These are phyloP conservation scores for Fagopyrum homotropicum DNA, from an alignment of 148 eudicot species.

Conservation along the genomic window DNA sequence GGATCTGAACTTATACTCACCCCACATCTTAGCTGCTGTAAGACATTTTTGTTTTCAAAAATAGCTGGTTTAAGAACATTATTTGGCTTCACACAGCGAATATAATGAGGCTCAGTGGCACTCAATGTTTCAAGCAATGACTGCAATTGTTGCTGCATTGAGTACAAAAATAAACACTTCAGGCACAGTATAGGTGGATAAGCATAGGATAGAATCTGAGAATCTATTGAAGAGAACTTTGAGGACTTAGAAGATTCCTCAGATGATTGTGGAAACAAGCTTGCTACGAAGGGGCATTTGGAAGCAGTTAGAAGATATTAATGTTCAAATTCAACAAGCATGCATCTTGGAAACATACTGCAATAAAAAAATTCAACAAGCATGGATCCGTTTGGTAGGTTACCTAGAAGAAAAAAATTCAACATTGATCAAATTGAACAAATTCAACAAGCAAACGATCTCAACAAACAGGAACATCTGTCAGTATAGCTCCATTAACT, in stretches of 20 bases:
- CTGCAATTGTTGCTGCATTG: slow-evolving; percentile 88
- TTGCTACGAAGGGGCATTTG: slow-evolving; percentile 63
- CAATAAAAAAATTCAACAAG: no score
- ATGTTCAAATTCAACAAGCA: no score
- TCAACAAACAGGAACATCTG: neutral
- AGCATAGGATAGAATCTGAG: slow-evolving; percentile 21
- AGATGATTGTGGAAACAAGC: slow-evolving; percentile 60
- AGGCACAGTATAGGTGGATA: neutral
- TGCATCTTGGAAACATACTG: no score
- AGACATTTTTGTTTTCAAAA: slow-evolving; percentile 86
- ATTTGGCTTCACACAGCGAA: slow-evolving; percentile 98
- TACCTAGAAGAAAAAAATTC: slow-evolving; percentile 40
- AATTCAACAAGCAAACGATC: neutral
- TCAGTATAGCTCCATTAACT: slow-evolving; percentile 24
- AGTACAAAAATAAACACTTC: slow-evolving; percentile 12
- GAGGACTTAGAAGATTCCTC: slow-evolving; percentile 97
- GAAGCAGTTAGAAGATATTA: slow-evolving; percentile 81
- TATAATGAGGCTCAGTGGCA: slow-evolving; percentile 94
- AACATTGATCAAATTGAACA: neutral
- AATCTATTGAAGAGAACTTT: slow-evolving; percentile 91
- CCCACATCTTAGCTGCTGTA: slow-evolving; percentile 95
- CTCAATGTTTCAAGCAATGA: slow-evolving; percentile 86
- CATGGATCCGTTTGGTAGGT: slow-evolving; percentile 91
- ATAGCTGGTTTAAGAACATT: slow-evolving; percentile 92
- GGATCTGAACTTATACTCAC: slow-evolving; percentile 32